phyloP scores from a whole-genome alignment of 306 rosid genomes.

The Elaeagnus macrophylla region DNA sequence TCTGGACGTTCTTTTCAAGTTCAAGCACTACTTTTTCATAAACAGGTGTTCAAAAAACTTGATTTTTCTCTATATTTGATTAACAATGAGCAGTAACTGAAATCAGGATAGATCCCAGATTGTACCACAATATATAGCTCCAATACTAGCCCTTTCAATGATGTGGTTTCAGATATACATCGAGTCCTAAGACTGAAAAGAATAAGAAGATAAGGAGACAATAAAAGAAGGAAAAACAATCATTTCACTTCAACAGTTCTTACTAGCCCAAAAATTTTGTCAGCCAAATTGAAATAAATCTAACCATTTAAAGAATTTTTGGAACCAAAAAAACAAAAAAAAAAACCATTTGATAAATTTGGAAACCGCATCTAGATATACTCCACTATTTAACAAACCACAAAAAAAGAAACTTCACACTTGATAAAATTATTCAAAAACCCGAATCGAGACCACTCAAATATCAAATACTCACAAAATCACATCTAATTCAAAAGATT shows the following conservation, averaged over 20 bases:
- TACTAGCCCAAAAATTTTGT: too few relatives aligned
- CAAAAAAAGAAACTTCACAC: neutral
- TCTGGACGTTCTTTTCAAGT: slow-evolving; percentile 1
- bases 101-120: neutral
- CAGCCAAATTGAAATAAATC: neutral
- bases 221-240: too few relatives aligned
- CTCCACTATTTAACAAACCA: neutral
- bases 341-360: neutral
- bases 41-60: neutral
- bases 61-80: neutral
- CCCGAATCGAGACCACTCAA: neutral
- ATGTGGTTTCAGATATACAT: neutral
- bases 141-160: neutral
- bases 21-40: neutral
- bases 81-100: neutral
- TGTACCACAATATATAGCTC: neutral
- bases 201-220: neutral
- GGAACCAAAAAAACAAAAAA: neutral
- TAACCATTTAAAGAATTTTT: neutral
- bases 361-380: neutral
- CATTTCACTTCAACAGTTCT: slow-evolving; percentile 1
- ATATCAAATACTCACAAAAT: slow-evolving; percentile 10
- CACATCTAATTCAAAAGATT: slow-evolving; percentile 9
- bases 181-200: slow-evolving; percentile 1
- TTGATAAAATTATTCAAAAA: slow-evolving; percentile 2